Conservation (phyloP, 2,329 filamentous ascomycete genomes). For the Aspergillus novoparasiticus region DNA sequence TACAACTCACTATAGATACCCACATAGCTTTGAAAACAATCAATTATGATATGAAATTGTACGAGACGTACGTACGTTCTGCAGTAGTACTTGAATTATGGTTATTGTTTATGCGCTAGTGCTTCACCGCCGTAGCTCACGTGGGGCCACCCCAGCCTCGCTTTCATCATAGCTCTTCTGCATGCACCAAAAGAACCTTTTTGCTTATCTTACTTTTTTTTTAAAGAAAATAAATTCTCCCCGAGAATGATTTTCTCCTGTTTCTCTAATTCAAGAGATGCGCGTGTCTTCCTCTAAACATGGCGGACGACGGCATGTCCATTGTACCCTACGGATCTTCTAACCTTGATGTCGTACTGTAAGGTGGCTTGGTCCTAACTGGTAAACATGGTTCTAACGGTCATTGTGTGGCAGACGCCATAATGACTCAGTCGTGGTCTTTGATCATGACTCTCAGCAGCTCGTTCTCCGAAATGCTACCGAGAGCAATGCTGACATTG, state of each 20-base stretch:
- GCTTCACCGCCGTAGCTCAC: constrained; percentile 25
- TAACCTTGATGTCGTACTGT: constrained; percentile 50
- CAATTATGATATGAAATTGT: constrained; percentile 7
- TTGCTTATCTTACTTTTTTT: neutral
- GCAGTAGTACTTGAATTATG: neutral
- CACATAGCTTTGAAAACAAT: constrained; percentile 14
- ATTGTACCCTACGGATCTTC: constrained; percentile 46
- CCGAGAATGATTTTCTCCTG: constrained; percentile 5
- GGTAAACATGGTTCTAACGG: constrained; percentile 16
- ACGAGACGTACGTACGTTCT: neutral
- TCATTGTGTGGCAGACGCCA: constrained; percentile 68
- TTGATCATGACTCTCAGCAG: constrained; percentile 80
- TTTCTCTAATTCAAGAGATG: constrained; percentile 16
- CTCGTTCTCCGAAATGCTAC: constrained; percentile 74
- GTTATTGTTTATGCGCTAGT: neutral
- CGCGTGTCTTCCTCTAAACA: constrained; percentile 23
- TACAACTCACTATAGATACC: constrained; percentile 24
- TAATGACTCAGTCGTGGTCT: constrained; percentile 88
- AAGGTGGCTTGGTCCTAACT: constrained; percentile 23
- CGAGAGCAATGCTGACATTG: constrained; percentile 52
- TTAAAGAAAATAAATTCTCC: neutral
- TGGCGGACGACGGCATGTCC: constrained; percentile 45
- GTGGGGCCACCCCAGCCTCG: constrained; percentile 19
- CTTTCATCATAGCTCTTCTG: constrained; percentile 12
- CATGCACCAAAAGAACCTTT: neutral